Evolutionary conservation across 1,284 basidiomycete genomes (phyloP).

Genomic region (Rhodotorula sp.): DNA sequence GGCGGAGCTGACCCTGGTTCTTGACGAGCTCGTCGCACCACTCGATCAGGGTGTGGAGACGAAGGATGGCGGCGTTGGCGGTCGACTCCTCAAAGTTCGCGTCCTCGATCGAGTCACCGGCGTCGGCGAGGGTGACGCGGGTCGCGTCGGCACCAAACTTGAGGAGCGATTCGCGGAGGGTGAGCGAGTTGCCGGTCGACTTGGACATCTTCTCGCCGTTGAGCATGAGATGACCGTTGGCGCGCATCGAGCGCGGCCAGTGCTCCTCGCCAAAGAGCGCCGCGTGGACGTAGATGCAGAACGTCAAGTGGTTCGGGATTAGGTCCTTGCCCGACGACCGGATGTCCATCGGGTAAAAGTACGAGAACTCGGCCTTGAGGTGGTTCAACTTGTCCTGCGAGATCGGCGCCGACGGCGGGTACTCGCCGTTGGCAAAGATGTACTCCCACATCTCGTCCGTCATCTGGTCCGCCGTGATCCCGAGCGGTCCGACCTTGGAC

Average conservation of each 20-base stretch:
- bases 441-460: slow-evolving; percentile 98
- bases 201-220: slow-evolving; percentile 99
- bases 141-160: slow-evolving; percentile 95
- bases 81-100: slow-evolving; percentile 99
- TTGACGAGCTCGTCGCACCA: slow-evolving; percentile 68
- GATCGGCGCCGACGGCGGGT: slow-evolving; percentile 66
- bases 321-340: slow-evolving; percentile 99
- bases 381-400: slow-evolving; percentile 74
- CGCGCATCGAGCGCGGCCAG: slow-evolving; percentile 88
- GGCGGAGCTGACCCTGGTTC: slow-evolving; percentile 57
- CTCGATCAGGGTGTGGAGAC: slow-evolving; percentile 83
- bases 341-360: slow-evolving; percentile 98
- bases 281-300: slow-evolving; percentile 90
- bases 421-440: slow-evolving; percentile 74
- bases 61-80: slow-evolving; percentile 94
- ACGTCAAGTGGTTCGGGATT: slow-evolving; percentile 94
- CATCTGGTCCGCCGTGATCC: slow-evolving; percentile 85
- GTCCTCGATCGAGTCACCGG: slow-evolving; percentile 96
- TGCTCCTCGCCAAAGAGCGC: slow-evolving; percentile 92
- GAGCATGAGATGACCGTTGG: slow-evolving; percentile 95
- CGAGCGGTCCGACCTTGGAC: slow-evolving; percentile 73
- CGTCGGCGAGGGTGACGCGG: slow-evolving; percentile 88
- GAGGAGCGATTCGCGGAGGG: slow-evolving; percentile 69
- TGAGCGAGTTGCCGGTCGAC: slow-evolving; percentile 87
- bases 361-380: slow-evolving; percentile 84